These are phyloP conservation scores for Mucor circinelloides DNA, from an alignment of 371 early-diverging fungal genomes.

Conservation along the genomic window DNA sequence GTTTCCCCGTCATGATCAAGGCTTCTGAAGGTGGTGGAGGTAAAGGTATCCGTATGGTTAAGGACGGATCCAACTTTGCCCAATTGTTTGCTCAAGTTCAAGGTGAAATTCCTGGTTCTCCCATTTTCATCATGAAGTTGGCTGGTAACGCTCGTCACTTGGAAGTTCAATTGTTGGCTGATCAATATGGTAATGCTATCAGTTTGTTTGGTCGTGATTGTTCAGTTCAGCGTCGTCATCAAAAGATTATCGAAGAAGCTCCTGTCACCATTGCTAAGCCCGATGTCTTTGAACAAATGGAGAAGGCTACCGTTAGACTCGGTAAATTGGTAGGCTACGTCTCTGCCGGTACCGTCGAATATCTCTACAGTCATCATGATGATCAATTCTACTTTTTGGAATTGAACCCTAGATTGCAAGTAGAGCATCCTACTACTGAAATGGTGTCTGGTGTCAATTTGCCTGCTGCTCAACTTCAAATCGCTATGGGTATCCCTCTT, in stretches of 20 bases:
- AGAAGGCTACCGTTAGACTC: slow-evolving; percentile 93
- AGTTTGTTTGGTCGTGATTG: slow-evolving; percentile 99
- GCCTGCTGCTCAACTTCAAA: slow-evolving; percentile 96
- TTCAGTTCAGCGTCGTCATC: slow-evolving; percentile 98
- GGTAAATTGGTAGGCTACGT: slow-evolving; percentile 95
- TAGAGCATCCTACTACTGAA: slow-evolving; percentile 99
- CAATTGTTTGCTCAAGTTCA: slow-evolving; percentile 85
- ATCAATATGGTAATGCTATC: slow-evolving; percentile 96
- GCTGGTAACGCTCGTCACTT: slow-evolving; percentile 96
- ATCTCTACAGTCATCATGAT: slow-evolving; percentile 87
- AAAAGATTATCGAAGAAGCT: slow-evolving; percentile 96
- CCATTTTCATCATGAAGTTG: slow-evolving; percentile 96
- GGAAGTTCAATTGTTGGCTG: slow-evolving; percentile 97
- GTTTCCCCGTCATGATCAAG: slow-evolving; percentile 99
- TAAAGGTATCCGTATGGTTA: slow-evolving; percentile 97
- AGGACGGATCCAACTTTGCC: slow-evolving; percentile 71
- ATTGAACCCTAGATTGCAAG: slow-evolving; percentile 98
- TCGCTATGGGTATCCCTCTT: slow-evolving; percentile 98
- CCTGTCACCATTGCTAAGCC: slow-evolving; percentile 91
- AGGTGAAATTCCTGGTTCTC: slow-evolving; percentile 95
- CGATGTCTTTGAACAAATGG: slow-evolving; percentile 88
- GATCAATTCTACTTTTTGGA: slow-evolving; percentile 96
- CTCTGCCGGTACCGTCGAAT: slow-evolving; percentile 98
- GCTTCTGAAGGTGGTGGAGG: slow-evolving; percentile 99
- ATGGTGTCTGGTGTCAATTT: slow-evolving; percentile 98